phyloP scores from a whole-genome alignment of 1,284 basidiomycete genomes.

The Microbotryum saponariae region DNA sequence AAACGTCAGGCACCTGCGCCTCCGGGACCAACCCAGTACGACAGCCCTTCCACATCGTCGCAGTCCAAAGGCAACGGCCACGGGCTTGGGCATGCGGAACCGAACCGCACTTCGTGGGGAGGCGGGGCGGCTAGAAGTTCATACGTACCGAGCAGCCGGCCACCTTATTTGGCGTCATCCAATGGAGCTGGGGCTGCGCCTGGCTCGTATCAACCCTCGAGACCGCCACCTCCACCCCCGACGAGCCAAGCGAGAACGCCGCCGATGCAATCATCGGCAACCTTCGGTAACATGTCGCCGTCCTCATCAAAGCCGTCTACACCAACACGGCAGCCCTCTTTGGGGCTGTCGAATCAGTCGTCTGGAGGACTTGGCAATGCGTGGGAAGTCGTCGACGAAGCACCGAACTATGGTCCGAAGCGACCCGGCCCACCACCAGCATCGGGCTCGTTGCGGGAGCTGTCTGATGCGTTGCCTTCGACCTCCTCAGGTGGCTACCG shows the following conservation, averaged over 20 bases:
- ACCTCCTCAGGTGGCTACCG: background rate
- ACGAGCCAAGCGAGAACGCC: background rate
- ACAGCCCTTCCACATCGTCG: too few species aligned
- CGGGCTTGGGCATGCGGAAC: background rate
- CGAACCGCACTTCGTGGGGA: slow-evolving; percentile 14
- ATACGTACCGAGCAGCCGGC: slow-evolving; percentile 15
- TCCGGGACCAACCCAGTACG: too few species aligned
- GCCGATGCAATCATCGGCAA: background rate
- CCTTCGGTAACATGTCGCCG: background rate
- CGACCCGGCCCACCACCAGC: slow-evolving; percentile 1
- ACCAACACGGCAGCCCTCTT: background rate
- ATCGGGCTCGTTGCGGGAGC: slow-evolving; percentile 11
- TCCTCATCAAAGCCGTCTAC: background rate
- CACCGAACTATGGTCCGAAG: background rate
- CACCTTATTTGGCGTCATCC: slow-evolving; percentile 8
- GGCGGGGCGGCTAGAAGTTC: slow-evolving; percentile 13
- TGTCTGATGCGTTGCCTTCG: slow-evolving; percentile 10
- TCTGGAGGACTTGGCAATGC: slow-evolving; percentile 3
- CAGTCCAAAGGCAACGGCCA: too few species aligned
- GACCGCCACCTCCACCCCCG: slow-evolving; percentile 2
- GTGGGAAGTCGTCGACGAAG: slow-evolving; percentile 14
- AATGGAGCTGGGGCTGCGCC: background rate
- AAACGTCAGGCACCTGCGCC: too few species aligned
- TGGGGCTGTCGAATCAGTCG: background rate
- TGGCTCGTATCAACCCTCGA: background rate